A percentile compares a stretch with the other conserved stretches of the same genome.
Evolutionary conservation across 108 stramenopile species (phyloP).

Genomic region (Cyclotella baltica): DNA sequence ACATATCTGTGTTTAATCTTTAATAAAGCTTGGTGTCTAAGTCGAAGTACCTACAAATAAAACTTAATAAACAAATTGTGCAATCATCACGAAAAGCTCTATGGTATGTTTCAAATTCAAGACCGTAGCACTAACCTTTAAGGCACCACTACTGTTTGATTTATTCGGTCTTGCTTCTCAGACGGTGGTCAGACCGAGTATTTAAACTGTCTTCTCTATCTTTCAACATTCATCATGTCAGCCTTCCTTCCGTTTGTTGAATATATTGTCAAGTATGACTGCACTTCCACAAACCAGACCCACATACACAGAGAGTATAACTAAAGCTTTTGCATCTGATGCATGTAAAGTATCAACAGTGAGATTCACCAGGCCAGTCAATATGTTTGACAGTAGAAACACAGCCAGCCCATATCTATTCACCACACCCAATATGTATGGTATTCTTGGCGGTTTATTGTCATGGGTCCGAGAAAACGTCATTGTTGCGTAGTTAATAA

Average conservation of each 20-base stretch:
- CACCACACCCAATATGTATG: slow-evolving; percentile 60
- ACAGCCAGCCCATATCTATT: slow-evolving; percentile 85
- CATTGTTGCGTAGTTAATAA: slow-evolving; percentile 38
- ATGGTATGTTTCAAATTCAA: too few species aligned
- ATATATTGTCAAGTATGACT: slow-evolving; percentile 34
- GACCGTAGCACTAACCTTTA: too few species aligned
- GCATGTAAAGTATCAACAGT: slow-evolving; percentile 80
- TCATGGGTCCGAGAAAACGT: slow-evolving; percentile 3
- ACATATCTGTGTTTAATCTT: too few species aligned
- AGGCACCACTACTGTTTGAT: too few species aligned
- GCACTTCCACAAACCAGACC: slow-evolving; percentile 54
- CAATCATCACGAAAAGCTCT: too few species aligned
- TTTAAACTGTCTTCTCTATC: too few species aligned
- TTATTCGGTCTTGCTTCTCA: too few species aligned
- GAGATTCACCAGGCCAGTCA: slow-evolving; percentile 90
- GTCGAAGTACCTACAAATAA: too few species aligned
- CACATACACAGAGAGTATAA: slow-evolving; percentile 69
- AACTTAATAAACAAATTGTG: too few species aligned
- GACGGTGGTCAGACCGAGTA: too few species aligned
- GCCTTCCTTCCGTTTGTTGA: background rate
- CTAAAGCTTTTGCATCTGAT: slow-evolving; percentile 57
- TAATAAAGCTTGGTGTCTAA: too few species aligned
- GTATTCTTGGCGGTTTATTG: slow-evolving; percentile 26
- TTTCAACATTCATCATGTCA: too few species aligned
- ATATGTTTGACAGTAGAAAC: slow-evolving; percentile 88